Percentiles rank a stretch among this genome's conserved stretches.
Evolutionary conservation across 2,329 filamentous ascomycete genomes (phyloP).

Genomic region (Cercospora canescens): DNA sequence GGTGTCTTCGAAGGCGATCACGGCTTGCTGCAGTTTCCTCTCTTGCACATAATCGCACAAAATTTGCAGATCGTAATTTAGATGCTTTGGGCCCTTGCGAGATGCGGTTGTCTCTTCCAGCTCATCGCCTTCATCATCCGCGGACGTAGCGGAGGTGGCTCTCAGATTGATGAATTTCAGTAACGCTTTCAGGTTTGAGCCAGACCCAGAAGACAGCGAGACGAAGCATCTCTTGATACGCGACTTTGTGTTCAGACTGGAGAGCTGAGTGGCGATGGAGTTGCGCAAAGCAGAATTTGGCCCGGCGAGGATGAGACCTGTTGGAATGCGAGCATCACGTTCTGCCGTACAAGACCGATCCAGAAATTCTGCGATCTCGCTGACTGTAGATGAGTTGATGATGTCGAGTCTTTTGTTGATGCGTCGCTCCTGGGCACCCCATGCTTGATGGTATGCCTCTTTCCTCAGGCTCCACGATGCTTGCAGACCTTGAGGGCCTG

Average conservation of each 20-base stretch:
- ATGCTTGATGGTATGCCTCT: conserved; percentile 61
- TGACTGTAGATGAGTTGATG: conserved; percentile 42
- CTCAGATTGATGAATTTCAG: conserved; percentile 73
- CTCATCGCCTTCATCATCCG: conserved; percentile 53
- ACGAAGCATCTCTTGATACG: conserved; percentile 58
- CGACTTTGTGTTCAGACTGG: conserved; percentile 41
- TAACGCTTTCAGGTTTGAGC: conserved; percentile 70
- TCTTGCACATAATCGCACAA: conserved; percentile 61
- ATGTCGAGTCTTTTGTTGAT: conserved; percentile 55
- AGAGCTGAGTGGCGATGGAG: conserved; percentile 70
- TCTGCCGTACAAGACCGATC: conserved; percentile 28
- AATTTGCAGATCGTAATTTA: conserved; percentile 78
- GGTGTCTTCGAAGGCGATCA: conserved; percentile 76
- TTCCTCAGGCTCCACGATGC: conserved; percentile 53
- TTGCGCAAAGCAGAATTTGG: conserved; percentile 76
- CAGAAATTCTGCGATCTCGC: conserved; percentile 42
- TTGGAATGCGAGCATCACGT: conserved; percentile 16
- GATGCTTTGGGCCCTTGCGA: conserved; percentile 50
- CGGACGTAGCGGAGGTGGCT: conserved; percentile 51
- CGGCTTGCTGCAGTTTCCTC: conserved; percentile 58
- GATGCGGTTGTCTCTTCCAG: conserved; percentile 40
- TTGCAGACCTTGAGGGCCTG: conserved; percentile 35
- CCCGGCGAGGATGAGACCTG: conserved; percentile 66
- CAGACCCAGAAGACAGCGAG: conserved; percentile 67
- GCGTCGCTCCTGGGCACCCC: conserved; percentile 63